A percentile compares a stretch with the other conserved stretches of the same genome.
Evolutionary conservation across 1,284 basidiomycete species (phyloP).

Genomic region (Ceratobasidium sp.): DNA sequence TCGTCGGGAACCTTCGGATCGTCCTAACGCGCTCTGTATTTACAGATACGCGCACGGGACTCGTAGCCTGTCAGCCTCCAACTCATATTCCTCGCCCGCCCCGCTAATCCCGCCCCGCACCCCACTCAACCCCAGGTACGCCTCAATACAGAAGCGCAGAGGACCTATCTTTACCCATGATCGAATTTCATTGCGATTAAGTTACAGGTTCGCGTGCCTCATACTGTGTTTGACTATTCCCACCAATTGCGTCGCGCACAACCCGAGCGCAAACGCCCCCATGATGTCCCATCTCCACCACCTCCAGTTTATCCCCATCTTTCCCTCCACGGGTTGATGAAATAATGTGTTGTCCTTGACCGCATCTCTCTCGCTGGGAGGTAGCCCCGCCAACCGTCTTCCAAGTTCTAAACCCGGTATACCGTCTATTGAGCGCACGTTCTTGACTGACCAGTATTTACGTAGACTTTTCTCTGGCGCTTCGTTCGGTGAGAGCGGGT

Average conservation of each 20-base stretch:
- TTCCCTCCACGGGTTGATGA: slow-evolving; percentile 24
- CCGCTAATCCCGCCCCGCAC: slow-evolving; percentile 29
- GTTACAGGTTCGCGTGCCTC: too few relatives aligned
- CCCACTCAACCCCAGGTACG: too few relatives aligned
- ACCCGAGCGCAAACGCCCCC: slow-evolving; percentile 34
- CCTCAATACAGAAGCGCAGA: background rate
- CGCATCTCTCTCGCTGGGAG: slow-evolving; percentile 13
- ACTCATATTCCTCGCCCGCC: slow-evolving; percentile 14
- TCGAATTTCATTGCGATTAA: slow-evolving; percentile 7
- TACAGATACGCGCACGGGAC: background rate
- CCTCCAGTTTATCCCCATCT: background rate
- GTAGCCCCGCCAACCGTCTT: slow-evolving; percentile 22
- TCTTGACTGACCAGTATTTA: slow-evolving; percentile 64
- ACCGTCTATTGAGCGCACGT: slow-evolving; percentile 67
- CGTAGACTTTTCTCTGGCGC: slow-evolving; percentile 58
- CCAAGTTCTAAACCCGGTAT: slow-evolving; percentile 32
- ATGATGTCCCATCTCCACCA: slow-evolving; percentile 4
- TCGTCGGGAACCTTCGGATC: slow-evolving; percentile 25
- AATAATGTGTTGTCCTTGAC: slow-evolving; percentile 27
- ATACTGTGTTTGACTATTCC: slow-evolving; percentile 10
- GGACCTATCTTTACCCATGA: slow-evolving; percentile 4
- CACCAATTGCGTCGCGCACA: slow-evolving; percentile 21
- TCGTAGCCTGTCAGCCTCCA: background rate
- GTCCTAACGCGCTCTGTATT: background rate
- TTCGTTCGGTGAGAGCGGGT: slow-evolving; percentile 9